phyloP scores from a whole-genome alignment of 202 grass and related monocot genomes.

The Saccharum hybrid region DNA sequence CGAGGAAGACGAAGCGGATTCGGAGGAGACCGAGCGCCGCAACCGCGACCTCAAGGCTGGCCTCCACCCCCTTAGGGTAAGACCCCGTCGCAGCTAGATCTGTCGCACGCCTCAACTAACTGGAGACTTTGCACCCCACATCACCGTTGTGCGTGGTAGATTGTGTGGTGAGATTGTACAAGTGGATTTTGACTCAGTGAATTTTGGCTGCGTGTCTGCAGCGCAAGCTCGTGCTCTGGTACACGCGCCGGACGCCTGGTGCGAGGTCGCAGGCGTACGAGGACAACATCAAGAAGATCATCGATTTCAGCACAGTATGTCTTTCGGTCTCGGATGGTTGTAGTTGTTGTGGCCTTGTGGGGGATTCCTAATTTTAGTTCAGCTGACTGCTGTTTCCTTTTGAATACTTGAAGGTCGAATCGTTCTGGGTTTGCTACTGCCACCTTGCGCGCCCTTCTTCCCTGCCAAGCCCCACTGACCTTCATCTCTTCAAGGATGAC shows the following conservation, averaged over 20 bases:
- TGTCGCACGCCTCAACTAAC: background rate
- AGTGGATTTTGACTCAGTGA: conserved; percentile 24
- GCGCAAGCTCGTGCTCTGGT: conserved; percentile 93
- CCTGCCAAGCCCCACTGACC: conserved; percentile 80
- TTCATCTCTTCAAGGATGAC: conserved; percentile 93
- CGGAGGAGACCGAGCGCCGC: conserved; percentile 72
- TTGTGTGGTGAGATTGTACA: background rate
- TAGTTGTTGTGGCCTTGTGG: background rate
- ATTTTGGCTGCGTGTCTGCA: conserved; percentile 37
- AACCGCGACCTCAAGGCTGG: conserved; percentile 81
- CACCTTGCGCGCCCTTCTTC: conserved; percentile 73
- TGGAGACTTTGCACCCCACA: background rate
- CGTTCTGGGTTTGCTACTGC: conserved; percentile 98
- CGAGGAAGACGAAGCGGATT: conserved; percentile 50
- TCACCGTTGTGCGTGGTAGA: background rate
- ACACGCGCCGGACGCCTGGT: conserved; percentile 78
- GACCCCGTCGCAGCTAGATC: conserved; percentile 44
- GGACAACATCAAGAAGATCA: conserved; percentile 95
- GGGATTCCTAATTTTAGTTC: conserved; percentile 17
- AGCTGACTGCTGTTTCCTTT: conserved; percentile 28
- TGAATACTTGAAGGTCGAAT: conserved; percentile 74
- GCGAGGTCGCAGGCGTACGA: conserved; percentile 82
- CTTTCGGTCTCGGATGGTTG: background rate
- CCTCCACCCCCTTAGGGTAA: conserved; percentile 89
- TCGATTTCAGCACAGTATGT: conserved; percentile 88